These are phyloP conservation scores for Saccharomyces eubayanus DNA, from an alignment of 805 yeast species.

Conservation along the genomic window DNA sequence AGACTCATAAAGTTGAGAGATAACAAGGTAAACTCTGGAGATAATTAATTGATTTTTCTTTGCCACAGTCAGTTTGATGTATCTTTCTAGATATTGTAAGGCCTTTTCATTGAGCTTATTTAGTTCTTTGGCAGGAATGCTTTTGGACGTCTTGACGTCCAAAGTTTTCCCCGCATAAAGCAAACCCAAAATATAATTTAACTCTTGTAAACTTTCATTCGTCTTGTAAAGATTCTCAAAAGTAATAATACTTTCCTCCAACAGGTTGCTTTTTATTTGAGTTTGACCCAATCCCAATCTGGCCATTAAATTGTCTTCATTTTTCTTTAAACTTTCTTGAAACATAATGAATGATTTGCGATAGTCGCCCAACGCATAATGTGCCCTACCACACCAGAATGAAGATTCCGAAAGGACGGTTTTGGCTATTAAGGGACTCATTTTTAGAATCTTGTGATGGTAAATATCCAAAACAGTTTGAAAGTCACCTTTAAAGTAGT, in stretches of 20 bases:
- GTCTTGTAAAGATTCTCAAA: constrained; percentile 65
- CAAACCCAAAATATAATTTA: constrained; percentile 66
- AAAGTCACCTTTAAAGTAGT: constrained; percentile 59
- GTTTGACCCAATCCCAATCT: constrained; percentile 82
- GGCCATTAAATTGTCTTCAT: constrained; percentile 59
- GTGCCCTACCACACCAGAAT: constrained; percentile 82
- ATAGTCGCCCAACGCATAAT: constrained; percentile 51
- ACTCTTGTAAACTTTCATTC: constrained; percentile 64
- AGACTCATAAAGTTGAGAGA: constrained; percentile 64
- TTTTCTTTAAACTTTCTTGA: constrained; percentile 58
- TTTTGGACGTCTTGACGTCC: constrained; percentile 14
- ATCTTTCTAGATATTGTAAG: constrained; percentile 57
- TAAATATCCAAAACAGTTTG: constrained; percentile 50
- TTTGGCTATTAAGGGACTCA: constrained; percentile 28
- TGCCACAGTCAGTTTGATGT: constrained; percentile 53
- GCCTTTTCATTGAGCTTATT: constrained; percentile 40
- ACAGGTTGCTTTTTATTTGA: constrained; percentile 61
- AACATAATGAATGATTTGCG: constrained; percentile 65
- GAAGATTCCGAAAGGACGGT: constrained; percentile 50
- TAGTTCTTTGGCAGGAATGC: constrained; percentile 10
- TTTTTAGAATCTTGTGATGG: constrained; percentile 38
- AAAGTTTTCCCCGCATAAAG: constrained; percentile 49
- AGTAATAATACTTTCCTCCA: constrained; percentile 78
- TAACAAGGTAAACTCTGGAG: constrained; percentile 55
- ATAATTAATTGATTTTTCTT: constrained; percentile 47